These are phyloP conservation scores for Castanopsis chinensis DNA, from an alignment of 306 rosid species.

Conservation along the genomic window DNA sequence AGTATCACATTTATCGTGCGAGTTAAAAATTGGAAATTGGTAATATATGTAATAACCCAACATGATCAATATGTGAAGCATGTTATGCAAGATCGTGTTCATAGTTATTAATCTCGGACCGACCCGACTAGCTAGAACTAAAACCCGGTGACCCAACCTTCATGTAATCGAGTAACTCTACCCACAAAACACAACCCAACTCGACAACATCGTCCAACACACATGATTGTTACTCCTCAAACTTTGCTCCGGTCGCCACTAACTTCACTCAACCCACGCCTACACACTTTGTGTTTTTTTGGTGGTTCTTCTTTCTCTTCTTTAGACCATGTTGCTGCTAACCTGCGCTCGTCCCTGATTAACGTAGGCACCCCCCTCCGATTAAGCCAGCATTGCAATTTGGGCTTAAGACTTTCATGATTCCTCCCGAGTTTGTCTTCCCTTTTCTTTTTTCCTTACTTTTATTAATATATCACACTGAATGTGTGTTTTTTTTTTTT, in stretches of 20 bases:
- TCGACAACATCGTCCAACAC: not conserved
- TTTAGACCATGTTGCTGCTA: constrained; percentile 4
- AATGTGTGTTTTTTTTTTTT: not conserved
- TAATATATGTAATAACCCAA: too few species aligned
- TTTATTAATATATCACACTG: not conserved
- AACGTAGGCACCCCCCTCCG: not conserved
- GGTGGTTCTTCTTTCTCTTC: constrained; percentile 21
- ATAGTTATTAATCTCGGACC: too few species aligned
- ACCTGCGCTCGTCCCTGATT: not conserved
- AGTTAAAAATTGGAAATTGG: too few species aligned
- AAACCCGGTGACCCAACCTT: too few species aligned
- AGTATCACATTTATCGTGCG: too few species aligned
- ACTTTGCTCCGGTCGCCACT: not conserved
- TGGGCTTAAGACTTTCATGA: constrained; percentile 28
- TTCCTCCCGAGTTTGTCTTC: constrained; percentile 41
- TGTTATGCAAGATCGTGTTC: too few species aligned
- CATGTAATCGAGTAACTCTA: too few species aligned
- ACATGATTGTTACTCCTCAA: not conserved
- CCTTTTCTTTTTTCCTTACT: not conserved
- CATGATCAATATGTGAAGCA: too few species aligned
- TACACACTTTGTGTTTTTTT: not conserved
- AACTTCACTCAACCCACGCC: not conserved
- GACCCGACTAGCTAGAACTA: rapidly evolving
- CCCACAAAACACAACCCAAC: too few species aligned
- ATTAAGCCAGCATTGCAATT: constrained; percentile 57